Evolutionary conservation across 768 basidiomycete species (phyloP).

Genomic region (Boletus huronensis): DNA sequence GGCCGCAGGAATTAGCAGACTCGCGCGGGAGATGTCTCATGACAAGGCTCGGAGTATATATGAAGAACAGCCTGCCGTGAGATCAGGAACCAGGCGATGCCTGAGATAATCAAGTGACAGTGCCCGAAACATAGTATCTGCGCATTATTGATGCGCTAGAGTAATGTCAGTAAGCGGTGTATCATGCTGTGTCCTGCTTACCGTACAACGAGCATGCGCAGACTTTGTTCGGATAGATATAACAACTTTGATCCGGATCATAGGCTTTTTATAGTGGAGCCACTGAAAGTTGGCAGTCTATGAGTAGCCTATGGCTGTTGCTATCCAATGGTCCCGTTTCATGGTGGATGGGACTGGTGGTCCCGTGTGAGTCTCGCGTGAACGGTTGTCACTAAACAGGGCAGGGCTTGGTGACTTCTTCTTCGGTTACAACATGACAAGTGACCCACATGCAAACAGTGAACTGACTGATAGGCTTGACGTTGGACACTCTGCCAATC

Average conservation of each 20-base stretch:
- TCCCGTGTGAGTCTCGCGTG: neutral
- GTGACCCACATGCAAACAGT: neutral
- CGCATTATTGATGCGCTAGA: slow-evolving; percentile 1
- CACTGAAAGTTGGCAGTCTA: neutral
- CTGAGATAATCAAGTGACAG: slow-evolving; percentile 6
- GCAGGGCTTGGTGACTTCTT: too few species aligned
- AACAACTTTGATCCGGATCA: slow-evolving; percentile 3
- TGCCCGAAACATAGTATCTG: slow-evolving; percentile 7
- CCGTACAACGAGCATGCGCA: neutral
- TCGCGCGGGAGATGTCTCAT: neutral
- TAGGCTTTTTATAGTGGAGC: neutral
- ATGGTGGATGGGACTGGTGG: neutral
- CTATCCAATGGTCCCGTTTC: neutral
- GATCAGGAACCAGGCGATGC: slow-evolving; percentile 18
- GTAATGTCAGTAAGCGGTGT: slow-evolving; percentile 2
- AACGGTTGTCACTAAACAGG: neutral
- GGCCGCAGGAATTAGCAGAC: neutral
- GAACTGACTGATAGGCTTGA: neutral
- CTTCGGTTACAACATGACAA: neutral
- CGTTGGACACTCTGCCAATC: neutral
- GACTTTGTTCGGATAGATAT: neutral
- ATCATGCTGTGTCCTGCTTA: slow-evolving; percentile 2
- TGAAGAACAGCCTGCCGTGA: slow-evolving; percentile 17
- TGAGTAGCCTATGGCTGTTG: neutral
- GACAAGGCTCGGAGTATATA: slow-evolving; percentile 18